Conservation (phyloP, 495 filamentous ascomycete species). For the Letharia columbiana region DNA sequence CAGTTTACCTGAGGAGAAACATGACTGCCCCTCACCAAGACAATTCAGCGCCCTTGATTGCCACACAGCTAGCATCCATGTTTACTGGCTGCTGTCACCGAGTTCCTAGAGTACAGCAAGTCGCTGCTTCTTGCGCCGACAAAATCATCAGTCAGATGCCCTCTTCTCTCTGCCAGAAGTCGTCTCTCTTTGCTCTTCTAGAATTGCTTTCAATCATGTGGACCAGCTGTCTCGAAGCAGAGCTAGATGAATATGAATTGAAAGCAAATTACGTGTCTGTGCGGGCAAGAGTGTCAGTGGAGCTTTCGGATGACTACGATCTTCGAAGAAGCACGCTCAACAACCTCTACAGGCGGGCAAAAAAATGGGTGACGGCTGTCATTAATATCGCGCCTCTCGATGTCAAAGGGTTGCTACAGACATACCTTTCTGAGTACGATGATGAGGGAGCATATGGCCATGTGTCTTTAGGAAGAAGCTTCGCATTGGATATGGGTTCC, state of each 20-base stretch:
- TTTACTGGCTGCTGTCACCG: constrained; percentile 87
- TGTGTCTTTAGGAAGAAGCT: constrained; percentile 87
- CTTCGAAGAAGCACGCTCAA: constrained; percentile 71
- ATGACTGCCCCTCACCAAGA: constrained; percentile 57
- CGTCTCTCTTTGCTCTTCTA: constrained; percentile 81
- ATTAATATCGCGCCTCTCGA: constrained; percentile 86
- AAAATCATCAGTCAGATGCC: constrained; percentile 75
- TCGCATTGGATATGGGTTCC: constrained; percentile 87
- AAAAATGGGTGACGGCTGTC: constrained; percentile 65
- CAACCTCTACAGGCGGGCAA: constrained; percentile 67
- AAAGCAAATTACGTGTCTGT: constrained; percentile 67
- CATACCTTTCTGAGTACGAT: constrained; percentile 88
- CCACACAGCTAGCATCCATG: constrained; percentile 73
- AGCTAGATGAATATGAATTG: constrained; percentile 88
- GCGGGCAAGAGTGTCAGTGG: constrained; percentile 66
- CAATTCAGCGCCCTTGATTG: constrained; percentile 79
- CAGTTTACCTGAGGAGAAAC: constrained; percentile 63
- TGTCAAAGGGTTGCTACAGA: constrained; percentile 84
- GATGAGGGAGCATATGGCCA: constrained; percentile 82
- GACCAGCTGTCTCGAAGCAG: constrained; percentile 84
- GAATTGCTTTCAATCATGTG: constrained; percentile 91
- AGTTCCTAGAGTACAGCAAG: constrained; percentile 77
- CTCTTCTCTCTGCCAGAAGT: constrained; percentile 80
- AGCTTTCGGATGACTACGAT: constrained; percentile 81
- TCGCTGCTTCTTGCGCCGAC: constrained; percentile 72